phyloP scores from a whole-genome alignment of 139 green algal genomes.

The Chlorella sp. region DNA sequence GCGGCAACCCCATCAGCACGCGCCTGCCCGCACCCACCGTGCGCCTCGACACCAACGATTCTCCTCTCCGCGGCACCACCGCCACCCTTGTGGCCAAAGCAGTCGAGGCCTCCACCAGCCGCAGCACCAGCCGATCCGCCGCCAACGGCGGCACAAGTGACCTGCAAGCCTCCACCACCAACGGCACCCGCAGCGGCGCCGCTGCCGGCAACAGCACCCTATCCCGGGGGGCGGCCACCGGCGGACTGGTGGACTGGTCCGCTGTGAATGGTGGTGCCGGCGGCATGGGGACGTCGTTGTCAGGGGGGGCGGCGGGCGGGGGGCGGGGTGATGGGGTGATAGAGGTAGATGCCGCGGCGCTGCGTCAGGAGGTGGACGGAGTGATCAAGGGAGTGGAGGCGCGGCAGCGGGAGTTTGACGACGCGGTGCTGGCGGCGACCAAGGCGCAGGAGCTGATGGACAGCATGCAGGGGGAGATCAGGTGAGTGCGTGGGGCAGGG shows the following conservation, averaged over 20 bases:
- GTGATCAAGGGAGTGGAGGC: constrained; percentile 9
- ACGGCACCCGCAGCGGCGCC: too few species aligned
- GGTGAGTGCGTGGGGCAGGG: constrained; percentile 8
- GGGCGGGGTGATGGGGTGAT: neutral
- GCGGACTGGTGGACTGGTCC: too few species aligned
- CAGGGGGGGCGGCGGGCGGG: neutral
- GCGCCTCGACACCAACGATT: neutral
- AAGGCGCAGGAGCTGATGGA: constrained; percentile 28
- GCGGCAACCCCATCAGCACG: neutral
- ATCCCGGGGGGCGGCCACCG: too few species aligned
- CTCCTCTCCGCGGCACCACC: neutral
- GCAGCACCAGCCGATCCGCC: neutral
- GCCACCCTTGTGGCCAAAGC: neutral
- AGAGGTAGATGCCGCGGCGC: neutral
- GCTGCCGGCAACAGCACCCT: neutral
- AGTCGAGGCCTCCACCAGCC: neutral
- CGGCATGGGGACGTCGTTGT: neutral
- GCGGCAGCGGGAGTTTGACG: constrained; percentile 13
- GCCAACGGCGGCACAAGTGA: too few species aligned
- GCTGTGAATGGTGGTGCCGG: neutral
- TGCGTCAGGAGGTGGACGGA: constrained; percentile 13
- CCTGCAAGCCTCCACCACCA: too few species aligned
- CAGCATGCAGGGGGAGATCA: constrained; percentile 25
- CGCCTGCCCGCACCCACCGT: neutral
- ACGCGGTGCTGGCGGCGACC: constrained; percentile 18